Evolutionary conservation across 108 stramenopile species (phyloP), one percentile per base, ranked within the genome.

Genomic region (Fragilaria crotonensis): DNA sequence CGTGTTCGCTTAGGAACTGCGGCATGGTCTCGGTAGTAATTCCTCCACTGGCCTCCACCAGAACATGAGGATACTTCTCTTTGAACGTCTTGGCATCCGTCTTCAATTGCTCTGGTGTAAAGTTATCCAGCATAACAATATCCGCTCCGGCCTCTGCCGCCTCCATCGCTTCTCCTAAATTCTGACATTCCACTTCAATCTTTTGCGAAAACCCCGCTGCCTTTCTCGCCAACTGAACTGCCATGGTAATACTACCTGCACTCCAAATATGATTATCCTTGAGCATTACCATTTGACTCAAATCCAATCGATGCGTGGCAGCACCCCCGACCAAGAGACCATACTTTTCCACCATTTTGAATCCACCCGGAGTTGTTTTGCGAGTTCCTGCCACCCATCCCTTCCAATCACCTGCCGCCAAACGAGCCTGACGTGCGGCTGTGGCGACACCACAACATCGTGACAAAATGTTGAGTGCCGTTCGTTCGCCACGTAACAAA

Each of bases 201-300:
- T 98, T 99, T 71, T 93, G 85, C 32, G 83, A 89, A 71, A 99
- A 99, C 4, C 97, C 97, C 45, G 92, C 82, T 0, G 89, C 97
- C 25, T 56, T 62, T 22, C 86, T 47, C 0, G 99, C 99, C 11
- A 74, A 63, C 25, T 77, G 57, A 5, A 99, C 97, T 2, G 97
- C 97, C 4, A 79, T 75, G 21, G 80, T 70, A 53, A 99, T 99
- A 1, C 97, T 96, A 11, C 86, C 84, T 33, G 75, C 72, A 30
- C 78, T 60, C 92, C 95, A 96, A 47, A 99, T 78, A 66, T 96
- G 95, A 70, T 96, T 96, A 59, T 96, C 95, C 60, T 99, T 99
- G 31, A 99, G 70, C 99, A 99, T 99, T 27, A 97, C 95, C 99
- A 99, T 99, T 67, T 99, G 98, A 60, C 89, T 87, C 44, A 98